Evolutionary conservation across 2,329 filamentous ascomycete genomes (phyloP).

Genomic region (Atkinsonella hypoxylon): DNA sequence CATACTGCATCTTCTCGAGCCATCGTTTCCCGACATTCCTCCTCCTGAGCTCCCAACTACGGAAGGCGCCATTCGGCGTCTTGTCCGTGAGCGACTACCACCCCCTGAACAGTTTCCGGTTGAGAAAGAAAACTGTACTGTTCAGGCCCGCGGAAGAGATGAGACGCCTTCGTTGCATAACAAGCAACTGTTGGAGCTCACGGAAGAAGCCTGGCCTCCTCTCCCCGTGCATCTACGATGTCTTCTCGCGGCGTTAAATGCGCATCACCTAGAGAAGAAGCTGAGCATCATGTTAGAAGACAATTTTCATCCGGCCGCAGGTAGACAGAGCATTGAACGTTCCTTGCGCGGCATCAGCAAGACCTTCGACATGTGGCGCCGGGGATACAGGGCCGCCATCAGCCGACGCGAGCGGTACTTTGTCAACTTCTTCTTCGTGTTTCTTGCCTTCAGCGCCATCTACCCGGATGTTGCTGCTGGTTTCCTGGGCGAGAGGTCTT

Average conservation of each 20-base stretch:
- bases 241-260: constrained; percentile 9
- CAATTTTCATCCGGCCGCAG: constrained; percentile 8
- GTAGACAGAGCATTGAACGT: constrained; percentile 6
- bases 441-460: constrained; percentile 10
- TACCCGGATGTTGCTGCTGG: constrained; percentile 12
- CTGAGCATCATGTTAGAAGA: constrained; percentile 4
- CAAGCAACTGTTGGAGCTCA: neutral
- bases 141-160: neutral
- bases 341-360: constrained; percentile 6
- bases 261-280: constrained; percentile 8
- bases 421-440: constrained; percentile 11
- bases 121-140: neutral
- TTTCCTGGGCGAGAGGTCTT: constrained; percentile 11
- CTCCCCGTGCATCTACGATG: constrained; percentile 3
- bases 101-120: neutral
- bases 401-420: constrained; percentile 7
- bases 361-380: constrained; percentile 10
- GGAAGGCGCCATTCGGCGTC: constrained; percentile 7
- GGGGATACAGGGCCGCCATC: constrained; percentile 9
- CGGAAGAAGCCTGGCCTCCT: constrained; percentile 10
- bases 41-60: constrained; percentile 5
- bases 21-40: constrained; percentile 5
- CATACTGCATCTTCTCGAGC: constrained; percentile 3
- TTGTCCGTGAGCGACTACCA: constrained; percentile 6
- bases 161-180: neutral